Percentiles rank a stretch among this genome's conserved stretches.
Conservation (phyloP, 805 yeast species). For the Lipomyces sp. region DNA sequence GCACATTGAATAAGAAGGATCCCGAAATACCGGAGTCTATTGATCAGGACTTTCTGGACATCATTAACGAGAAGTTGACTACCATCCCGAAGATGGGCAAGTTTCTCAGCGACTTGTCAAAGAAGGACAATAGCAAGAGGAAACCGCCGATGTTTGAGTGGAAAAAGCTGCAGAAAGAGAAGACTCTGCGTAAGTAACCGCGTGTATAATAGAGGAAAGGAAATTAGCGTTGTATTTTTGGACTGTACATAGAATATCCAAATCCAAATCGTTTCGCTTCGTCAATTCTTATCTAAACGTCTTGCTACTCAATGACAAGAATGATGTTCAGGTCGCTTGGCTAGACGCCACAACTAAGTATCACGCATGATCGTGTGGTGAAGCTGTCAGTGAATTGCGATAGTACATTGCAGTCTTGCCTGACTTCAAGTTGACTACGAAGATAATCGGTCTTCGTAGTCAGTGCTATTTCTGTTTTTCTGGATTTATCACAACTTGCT, state of each 20-base stretch:
- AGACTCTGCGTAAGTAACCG: background rate
- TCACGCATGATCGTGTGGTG: too few relatives aligned
- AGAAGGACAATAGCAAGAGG: constrained; percentile 29
- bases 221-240: background rate
- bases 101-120: constrained; percentile 23
- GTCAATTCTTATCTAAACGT: background rate
- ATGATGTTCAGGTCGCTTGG: too few relatives aligned
- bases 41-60: constrained; percentile 17
- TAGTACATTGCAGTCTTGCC: too few relatives aligned
- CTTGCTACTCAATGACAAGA: too few relatives aligned
- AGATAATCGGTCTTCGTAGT: too few relatives aligned
- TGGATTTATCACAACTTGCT: too few relatives aligned
- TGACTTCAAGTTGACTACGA: too few relatives aligned
- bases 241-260: background rate
- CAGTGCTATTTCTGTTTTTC: too few relatives aligned
- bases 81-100: constrained; percentile 18
- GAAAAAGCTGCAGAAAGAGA: constrained; percentile 4
- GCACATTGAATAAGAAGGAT: constrained; percentile 1
- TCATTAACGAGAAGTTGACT: constrained; percentile 16
- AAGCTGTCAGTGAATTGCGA: too few relatives aligned
- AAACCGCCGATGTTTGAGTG: constrained; percentile 19
- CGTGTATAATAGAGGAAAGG: background rate
- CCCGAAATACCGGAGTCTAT: constrained; percentile 16
- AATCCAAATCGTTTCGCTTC: background rate
- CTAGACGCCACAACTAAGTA: too few relatives aligned